Evolutionary conservation across 345 rosid species (phyloP).

Genomic region (Populus ilicifolia): DNA sequence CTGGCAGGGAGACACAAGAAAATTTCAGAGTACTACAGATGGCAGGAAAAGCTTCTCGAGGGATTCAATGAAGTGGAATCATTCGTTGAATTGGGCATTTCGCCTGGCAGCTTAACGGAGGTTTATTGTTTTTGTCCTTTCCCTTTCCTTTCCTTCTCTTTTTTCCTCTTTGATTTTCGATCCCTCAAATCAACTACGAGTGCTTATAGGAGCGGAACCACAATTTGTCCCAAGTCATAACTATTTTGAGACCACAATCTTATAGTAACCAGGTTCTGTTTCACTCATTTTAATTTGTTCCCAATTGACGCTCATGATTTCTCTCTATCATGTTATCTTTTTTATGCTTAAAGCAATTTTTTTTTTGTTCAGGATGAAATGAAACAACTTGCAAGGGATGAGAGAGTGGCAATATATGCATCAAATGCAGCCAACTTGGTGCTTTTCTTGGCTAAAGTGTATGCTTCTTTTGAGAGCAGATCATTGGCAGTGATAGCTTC

Average conservation of each 20-base stretch:
- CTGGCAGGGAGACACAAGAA: conserved; percentile 28
- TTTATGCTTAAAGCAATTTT: not conserved
- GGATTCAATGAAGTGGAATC: conserved; percentile 47
- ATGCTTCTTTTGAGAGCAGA: conserved; percentile 26
- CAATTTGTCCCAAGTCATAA: not conserved
- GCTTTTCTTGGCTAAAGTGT: conserved; percentile 40
- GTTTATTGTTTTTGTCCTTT: conserved; percentile 5
- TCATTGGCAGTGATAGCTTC: conserved; percentile 48
- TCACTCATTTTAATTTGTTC: not conserved
- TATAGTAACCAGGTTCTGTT: not conserved
- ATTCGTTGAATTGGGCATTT: conserved; percentile 40
- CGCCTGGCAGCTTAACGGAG: conserved; percentile 38
- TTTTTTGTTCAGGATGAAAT: conserved; percentile 23
- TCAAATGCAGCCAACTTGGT: conserved; percentile 47
- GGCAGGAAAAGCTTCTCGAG: conserved; percentile 39
- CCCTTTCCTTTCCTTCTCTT: no score
- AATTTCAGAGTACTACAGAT: conserved; percentile 42
- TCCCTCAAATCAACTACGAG: no score
- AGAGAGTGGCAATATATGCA: conserved; percentile 31
- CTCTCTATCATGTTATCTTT: not conserved
- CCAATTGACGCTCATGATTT: not conserved
- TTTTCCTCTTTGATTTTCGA: no score
- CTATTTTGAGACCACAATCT: not conserved
- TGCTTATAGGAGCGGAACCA: not conserved
- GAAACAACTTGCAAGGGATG: conserved; percentile 27